Base-by-base conservation (phyloP, 129 eudicot genomes). In the Artemisia argyi region DNA sequence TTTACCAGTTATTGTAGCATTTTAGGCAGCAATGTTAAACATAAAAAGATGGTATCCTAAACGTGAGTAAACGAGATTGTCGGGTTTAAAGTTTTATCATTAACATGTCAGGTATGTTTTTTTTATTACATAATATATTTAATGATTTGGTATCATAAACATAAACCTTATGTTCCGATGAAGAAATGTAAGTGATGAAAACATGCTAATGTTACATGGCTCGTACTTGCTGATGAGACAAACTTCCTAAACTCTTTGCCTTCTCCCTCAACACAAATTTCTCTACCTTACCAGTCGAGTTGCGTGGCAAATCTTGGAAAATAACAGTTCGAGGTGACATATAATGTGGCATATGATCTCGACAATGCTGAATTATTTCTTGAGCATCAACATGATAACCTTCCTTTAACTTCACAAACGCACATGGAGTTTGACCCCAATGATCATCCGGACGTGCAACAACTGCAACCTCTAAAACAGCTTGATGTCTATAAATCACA, bases 371-470 rank as follows among this genome's bases (percentile, higher is more conserved):
- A 14, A 65, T 65, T 4, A 65, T 65, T 44, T 65, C 32, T 65
- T 65, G 47, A 65, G 69, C 69, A 65, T 65, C 69, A 8, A 20
- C 54, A 19, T 65, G n/a, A 65, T 39, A 51, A 44, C 35, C 69
- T 44, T 65, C 32, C 22, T 65, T 65, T 28, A 65, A 44, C 35
- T 65, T 65, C 11, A 65, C 69, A 65, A 65, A 65, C 0, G 69
- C 69, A 65, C 54, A 65, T 0, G 69, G 69, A 16, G 69, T 65
- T 16, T 65, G 69, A 11, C 69, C 69, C 69, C 69, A 65, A 18
- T 65, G 54, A 44, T 65, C 69, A 65, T 65, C 69, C 0, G 69
- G 54, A 1, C 69, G 69, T 22, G 53, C 69, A 46, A 65, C 69
- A 44, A 65, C 69, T 3, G 35, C 69, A 51, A 65, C 69, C 15